Evolutionary conservation across 306 rosid genomes (phyloP).

Genomic region (Acacia crassicarpa): DNA sequence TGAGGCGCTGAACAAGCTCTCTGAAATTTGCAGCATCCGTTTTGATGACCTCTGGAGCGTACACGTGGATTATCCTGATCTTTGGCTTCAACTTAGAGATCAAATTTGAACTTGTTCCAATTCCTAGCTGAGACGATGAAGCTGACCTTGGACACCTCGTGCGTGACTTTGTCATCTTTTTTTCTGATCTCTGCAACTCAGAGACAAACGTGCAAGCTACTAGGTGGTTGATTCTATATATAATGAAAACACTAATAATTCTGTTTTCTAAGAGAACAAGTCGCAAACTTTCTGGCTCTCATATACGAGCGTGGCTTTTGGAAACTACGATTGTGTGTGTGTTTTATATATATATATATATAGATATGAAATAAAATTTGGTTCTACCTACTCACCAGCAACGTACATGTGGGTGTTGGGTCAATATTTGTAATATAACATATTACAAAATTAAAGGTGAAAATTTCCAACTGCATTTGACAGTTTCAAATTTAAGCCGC

Average conservation of each 20-base stretch:
- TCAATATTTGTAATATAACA: neutral
- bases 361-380: conserved; percentile 12
- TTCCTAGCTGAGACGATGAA: conserved; percentile 34
- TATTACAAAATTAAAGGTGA: neutral
- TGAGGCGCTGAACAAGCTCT: conserved; percentile 58
- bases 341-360: neutral
- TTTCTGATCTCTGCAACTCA: conserved; percentile 21
- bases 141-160: conserved; percentile 16
- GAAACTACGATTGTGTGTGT: conserved; percentile 11
- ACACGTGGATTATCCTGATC: conserved; percentile 52
- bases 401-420: neutral
- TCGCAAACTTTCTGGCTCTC: conserved; percentile 17
- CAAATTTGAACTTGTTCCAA: conserved; percentile 36
- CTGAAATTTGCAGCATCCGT: conserved; percentile 57
- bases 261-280: conserved; percentile 14
- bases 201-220: neutral
- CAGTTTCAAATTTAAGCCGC: neutral
- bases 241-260: neutral
- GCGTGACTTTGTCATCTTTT: conserved; percentile 45
- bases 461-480: neutral
- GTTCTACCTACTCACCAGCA: conserved; percentile 3
- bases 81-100: conserved; percentile 49
- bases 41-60: conserved; percentile 58
- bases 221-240: conserved; percentile 1
- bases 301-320: conserved; percentile 25